Percentiles rank a stretch among this genome's conserved stretches.
Conservation (phyloP, 495 filamentous ascomycete species). For the Aspergillus hancockii region DNA sequence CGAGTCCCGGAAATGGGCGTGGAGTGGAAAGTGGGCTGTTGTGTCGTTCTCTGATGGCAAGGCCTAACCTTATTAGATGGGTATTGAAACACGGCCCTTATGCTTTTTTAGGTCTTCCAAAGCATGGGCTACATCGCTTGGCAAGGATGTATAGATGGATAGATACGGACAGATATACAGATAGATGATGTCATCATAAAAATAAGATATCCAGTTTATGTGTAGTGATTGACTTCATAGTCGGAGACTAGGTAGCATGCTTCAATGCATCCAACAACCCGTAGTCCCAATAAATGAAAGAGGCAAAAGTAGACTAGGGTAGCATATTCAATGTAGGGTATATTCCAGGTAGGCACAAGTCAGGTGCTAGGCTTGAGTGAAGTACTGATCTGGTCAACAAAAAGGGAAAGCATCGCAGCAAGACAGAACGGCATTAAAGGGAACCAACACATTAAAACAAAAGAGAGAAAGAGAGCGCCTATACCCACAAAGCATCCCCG, state of each 20-base stretch:
- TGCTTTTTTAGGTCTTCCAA: neutral
- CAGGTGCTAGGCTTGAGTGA: neutral
- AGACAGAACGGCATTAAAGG: neutral
- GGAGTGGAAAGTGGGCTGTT: conserved; percentile 96
- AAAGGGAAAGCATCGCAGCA: neutral
- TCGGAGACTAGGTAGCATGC: neutral
- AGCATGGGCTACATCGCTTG: no score
- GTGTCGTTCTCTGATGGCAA: conserved; percentile 84
- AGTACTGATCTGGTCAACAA: neutral
- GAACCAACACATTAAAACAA: neutral
- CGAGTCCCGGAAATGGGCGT: conserved; percentile 87
- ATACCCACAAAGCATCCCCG: neutral
- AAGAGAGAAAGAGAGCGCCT: neutral
- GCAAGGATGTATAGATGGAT: neutral
- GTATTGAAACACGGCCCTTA: no score
- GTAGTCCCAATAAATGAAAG: neutral
- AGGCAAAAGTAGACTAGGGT: neutral
- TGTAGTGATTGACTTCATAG: neutral
- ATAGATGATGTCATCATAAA: neutral
- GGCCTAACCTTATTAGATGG: conserved; percentile 15
- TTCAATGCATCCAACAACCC: neutral
- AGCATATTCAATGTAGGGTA: neutral
- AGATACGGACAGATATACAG: conserved; percentile 5
- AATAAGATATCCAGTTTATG: conserved; percentile 1
- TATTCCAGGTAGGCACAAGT: neutral